Percentiles rank a stretch among this genome's conserved stretches.
These are phyloP conservation scores for Primulina huaijiensis DNA, from an alignment of 257 asterid species.

Conservation along the genomic window DNA sequence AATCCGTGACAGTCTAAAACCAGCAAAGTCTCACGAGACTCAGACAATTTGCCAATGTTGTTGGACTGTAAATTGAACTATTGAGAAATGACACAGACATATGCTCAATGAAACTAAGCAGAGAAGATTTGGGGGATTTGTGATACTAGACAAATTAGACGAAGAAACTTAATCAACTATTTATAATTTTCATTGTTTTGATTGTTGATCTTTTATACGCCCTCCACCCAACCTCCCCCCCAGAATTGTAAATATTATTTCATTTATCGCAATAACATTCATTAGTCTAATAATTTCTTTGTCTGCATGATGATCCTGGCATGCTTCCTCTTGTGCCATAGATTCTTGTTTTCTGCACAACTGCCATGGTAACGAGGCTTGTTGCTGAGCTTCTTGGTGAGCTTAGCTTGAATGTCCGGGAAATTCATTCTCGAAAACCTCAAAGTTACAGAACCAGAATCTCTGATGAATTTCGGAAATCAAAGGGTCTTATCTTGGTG, in stretches of 20 bases:
- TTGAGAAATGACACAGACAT: background rate
- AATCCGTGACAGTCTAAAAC: background rate
- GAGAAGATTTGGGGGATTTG: background rate
- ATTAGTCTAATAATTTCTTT: background rate
- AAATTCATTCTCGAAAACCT: constrained; percentile 91
- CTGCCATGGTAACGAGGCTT: constrained; percentile 96
- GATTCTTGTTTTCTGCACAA: constrained; percentile 96
- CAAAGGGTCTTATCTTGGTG: constrained; percentile 90
- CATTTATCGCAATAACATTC: background rate
- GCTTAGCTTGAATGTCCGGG: constrained; percentile 84
- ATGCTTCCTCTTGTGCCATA: constrained; percentile 28
- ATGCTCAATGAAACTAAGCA: background rate
- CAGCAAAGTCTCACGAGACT: background rate
- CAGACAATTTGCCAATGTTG: background rate
- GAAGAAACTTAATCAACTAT: background rate
- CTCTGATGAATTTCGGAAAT: constrained; percentile 91
- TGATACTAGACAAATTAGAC: background rate
- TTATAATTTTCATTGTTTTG: too few relatives aligned
- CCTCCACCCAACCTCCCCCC: background rate
- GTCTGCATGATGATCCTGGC: constrained; percentile 10
- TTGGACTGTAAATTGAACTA: background rate
- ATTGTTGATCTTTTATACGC: background rate
- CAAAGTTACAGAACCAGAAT: constrained; percentile 85
- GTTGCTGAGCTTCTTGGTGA: constrained; percentile 82
- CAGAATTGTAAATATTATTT: background rate